phyloP scores from a whole-genome alignment of 139 green algal species.

The Chlamydomonas eustigma region DNA sequence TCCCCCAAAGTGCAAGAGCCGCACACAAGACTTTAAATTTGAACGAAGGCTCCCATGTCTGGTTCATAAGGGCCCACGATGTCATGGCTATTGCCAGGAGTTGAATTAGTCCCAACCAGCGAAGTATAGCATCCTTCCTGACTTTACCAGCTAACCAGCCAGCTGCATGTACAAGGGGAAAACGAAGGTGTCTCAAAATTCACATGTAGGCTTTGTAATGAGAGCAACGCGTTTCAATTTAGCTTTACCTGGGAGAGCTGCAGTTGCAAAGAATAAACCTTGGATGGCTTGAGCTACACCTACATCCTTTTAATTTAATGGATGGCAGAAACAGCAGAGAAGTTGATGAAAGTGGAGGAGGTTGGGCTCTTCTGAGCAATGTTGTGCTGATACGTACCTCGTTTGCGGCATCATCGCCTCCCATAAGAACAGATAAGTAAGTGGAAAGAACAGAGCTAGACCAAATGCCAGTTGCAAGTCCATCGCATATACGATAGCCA shows the following conservation, averaged over 20 bases:
- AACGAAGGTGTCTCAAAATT: background rate
- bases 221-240: background rate
- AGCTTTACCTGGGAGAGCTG: background rate
- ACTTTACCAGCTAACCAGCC: background rate
- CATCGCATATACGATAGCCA: constrained; percentile 18
- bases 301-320: no score
- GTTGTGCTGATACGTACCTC: constrained; percentile 28
- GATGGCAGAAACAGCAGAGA: no score
- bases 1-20: constrained; percentile 34
- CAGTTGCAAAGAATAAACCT: background rate
- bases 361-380: no score
- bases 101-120: background rate
- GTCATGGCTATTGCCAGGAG: background rate
- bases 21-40: constrained; percentile 36
- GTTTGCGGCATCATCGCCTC: constrained; percentile 20
- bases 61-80: background rate
- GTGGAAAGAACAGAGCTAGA: constrained; percentile 22
- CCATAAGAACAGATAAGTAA: constrained; percentile 26
- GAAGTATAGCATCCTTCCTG: background rate
- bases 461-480: constrained; percentile 38
- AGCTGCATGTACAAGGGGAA: background rate
- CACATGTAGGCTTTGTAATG: background rate
- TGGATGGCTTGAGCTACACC: background rate
- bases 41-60: background rate
- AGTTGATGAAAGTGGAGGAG: no score